Conservation (phyloP, 805 yeast genomes). For the Candida odintsovae region DNA sequence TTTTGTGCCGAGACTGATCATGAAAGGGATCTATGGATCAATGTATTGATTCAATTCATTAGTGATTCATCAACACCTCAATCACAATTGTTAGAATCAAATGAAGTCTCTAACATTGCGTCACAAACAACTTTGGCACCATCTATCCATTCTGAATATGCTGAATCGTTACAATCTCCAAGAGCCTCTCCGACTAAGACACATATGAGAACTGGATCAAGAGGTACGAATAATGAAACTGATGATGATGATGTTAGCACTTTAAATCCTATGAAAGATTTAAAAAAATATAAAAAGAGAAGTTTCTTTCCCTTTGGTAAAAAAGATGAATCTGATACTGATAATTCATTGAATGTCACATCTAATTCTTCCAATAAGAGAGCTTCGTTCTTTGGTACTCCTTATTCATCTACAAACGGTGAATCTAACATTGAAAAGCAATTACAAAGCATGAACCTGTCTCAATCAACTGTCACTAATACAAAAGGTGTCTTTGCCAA, state of each 20-base stretch:
- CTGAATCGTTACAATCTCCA: background rate
- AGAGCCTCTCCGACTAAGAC: background rate
- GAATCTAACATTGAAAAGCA: slow-evolving; percentile 25
- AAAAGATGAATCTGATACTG: slow-evolving; percentile 15
- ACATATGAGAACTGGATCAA: background rate
- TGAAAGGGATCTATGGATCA: slow-evolving; percentile 73
- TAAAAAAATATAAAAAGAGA: slow-evolving; percentile 45
- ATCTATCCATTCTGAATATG: background rate
- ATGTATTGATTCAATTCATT: slow-evolving; percentile 32
- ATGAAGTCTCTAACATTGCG: background rate
- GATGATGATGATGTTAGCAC: slow-evolving; percentile 8
- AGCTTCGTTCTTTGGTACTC: slow-evolving; percentile 10
- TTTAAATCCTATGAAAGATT: slow-evolving; percentile 27
- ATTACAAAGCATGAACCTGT: slow-evolving; percentile 26
- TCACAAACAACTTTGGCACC: background rate
- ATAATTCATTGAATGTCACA: background rate
- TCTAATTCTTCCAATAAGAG: background rate
- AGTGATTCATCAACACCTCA: slow-evolving; percentile 11
- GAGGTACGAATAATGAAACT: slow-evolving; percentile 6
- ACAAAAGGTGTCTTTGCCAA: slow-evolving; percentile 56
- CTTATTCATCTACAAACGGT: slow-evolving; percentile 23
- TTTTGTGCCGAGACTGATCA: slow-evolving; percentile 75
- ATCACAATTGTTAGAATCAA: background rate
- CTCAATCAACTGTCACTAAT: background rate
- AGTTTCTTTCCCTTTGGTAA: slow-evolving; percentile 55